Conservation (phyloP, 805 yeast species). For the Monosporozyma servazzii region DNA sequence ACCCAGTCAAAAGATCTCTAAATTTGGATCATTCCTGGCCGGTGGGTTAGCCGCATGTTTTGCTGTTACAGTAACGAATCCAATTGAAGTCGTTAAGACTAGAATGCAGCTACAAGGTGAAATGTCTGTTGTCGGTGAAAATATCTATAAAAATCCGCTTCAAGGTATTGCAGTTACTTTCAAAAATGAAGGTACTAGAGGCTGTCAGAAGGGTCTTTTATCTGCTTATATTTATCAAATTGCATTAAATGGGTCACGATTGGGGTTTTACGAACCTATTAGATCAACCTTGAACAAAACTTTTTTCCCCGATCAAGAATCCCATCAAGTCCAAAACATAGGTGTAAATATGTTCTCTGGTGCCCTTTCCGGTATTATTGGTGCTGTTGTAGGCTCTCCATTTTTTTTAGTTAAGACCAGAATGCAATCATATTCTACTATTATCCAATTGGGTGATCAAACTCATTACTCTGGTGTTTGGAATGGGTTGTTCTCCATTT, state of each 20-base stretch:
- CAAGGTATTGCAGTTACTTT: conserved; percentile 72
- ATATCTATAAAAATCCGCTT: conserved; percentile 69
- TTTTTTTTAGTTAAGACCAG: conserved; percentile 87
- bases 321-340: conserved; percentile 40
- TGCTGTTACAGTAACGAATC: conserved; percentile 94
- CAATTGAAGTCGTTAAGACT: conserved; percentile 89
- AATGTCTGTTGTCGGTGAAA: conserved; percentile 43
- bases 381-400: conserved; percentile 87
- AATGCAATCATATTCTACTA: conserved; percentile 83
- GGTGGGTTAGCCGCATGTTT: conserved; percentile 96
- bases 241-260: conserved; percentile 86
- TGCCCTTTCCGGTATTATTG: conserved; percentile 75
- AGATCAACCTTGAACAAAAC: conserved; percentile 49
- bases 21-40: conserved; percentile 74
- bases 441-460: conserved; percentile 76
- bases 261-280: conserved; percentile 89
- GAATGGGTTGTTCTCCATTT: conserved; percentile 60
- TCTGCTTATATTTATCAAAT: conserved; percentile 89
- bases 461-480: conserved; percentile 67
- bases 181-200: conserved; percentile 76
- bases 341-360: conserved; percentile 71
- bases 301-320: conserved; percentile 43
- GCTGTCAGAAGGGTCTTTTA: conserved; percentile 79
- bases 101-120: conserved; percentile 97
- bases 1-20: conserved; percentile 52